Conservation (phyloP, 495 filamentous ascomycete species). For the Aspergillus ellipticus region DNA sequence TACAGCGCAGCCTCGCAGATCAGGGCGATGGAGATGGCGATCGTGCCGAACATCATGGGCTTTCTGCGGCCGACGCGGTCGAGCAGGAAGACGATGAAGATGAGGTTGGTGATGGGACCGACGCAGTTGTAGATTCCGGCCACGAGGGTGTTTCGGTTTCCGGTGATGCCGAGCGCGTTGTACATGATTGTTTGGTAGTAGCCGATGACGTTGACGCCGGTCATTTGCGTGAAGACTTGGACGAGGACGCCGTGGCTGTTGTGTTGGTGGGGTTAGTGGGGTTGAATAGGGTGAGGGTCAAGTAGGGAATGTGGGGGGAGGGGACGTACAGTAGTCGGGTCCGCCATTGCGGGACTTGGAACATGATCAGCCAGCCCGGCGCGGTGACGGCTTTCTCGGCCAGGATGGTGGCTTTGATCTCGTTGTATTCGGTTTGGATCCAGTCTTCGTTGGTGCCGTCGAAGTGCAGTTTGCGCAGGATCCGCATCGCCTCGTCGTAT, state of each 20-base stretch:
- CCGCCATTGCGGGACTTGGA: constrained; percentile 47
- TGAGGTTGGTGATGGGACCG: constrained; percentile 47
- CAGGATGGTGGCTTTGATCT: constrained; percentile 46
- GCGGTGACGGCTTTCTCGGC: constrained; percentile 43
- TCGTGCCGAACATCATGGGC: constrained; percentile 37
- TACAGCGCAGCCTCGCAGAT: constrained; percentile 42
- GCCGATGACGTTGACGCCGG: constrained; percentile 55
- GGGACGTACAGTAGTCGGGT: constrained; percentile 43
- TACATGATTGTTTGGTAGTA: constrained; percentile 62
- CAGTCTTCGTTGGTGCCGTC: constrained; percentile 47
- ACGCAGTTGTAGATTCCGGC: constrained; percentile 59
- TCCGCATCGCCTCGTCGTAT: constrained; percentile 41
- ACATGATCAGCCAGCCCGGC: constrained; percentile 49
- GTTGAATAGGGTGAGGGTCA: neutral
- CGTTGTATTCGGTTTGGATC: constrained; percentile 44
- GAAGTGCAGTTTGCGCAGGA: constrained; percentile 49
- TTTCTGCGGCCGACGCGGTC: constrained; percentile 36
- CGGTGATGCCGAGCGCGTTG: constrained; percentile 52
- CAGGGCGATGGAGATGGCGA: constrained; percentile 37
- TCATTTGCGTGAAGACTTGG: constrained; percentile 45
- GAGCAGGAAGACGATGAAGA: constrained; percentile 44
- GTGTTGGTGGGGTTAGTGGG: constrained; percentile 15
- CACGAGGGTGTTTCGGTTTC: constrained; percentile 48
- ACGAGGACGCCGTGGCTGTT: constrained; percentile 30
- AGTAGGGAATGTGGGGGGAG: neutral